phyloP scores from a whole-genome alignment of 2,329 filamentous ascomycete genomes.

The Colletotrichum costaricense region DNA sequence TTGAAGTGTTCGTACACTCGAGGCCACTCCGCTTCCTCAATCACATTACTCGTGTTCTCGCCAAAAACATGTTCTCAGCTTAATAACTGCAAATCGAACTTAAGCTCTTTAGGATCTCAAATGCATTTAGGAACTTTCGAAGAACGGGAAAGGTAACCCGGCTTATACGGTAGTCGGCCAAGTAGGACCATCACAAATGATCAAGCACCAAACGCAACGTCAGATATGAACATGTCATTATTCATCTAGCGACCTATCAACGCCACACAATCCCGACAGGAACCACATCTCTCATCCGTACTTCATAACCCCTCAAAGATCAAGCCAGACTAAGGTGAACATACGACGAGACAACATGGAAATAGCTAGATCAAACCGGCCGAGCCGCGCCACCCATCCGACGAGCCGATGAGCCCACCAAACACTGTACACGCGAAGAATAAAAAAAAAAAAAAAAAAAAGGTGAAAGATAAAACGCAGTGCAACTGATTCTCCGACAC shows the following conservation, averaged over 20 bases:
- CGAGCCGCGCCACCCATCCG: not conserved
- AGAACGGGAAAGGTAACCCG: no score
- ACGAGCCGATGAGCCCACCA: not conserved
- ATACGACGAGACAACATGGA: not conserved
- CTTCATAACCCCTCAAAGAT: not conserved
- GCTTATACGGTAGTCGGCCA: no score
- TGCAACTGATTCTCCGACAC: constrained; percentile 18
- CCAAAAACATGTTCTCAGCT: no score
- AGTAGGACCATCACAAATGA: no score
- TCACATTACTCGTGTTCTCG: no score
- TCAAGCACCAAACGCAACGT: not conserved
- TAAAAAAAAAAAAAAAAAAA: not conserved
- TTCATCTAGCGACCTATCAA: constrained; percentile 6
- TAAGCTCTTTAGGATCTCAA: no score
- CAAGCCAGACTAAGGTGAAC: not conserved
- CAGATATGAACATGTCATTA: not conserved
- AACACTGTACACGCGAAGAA: not conserved
- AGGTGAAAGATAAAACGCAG: not conserved
- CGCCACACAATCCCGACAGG: not conserved
- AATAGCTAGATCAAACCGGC: not conserved
- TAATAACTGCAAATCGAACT: no score
- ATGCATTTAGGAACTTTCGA: no score
- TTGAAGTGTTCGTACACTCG: no score
- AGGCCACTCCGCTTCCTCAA: no score
- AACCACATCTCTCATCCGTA: not conserved